phyloP scores from a whole-genome alignment of 139 green algal species.

The Coelastrella sp. region DNA sequence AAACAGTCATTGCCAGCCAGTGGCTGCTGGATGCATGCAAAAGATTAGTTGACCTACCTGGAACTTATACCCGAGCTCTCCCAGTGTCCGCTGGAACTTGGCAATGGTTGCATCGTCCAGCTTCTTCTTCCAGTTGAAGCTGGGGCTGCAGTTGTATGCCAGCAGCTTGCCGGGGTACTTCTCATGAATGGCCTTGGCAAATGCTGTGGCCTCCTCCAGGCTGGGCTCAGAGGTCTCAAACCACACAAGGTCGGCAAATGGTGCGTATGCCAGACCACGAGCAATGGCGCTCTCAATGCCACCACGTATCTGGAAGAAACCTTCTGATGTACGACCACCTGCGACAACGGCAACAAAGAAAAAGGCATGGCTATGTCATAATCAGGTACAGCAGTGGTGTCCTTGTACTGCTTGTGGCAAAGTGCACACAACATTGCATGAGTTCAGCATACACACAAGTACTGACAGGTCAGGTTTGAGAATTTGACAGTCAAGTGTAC shows the following conservation, averaged over 20 bases:
- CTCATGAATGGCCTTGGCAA: conserved; percentile 82
- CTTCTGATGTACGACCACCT: conserved; percentile 85
- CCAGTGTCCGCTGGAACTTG: conserved; percentile 84
- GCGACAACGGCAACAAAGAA: neutral
- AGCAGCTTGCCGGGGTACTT: conserved; percentile 91
- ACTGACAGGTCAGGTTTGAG: neutral
- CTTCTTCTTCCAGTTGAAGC: conserved; percentile 94
- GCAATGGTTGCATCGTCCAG: conserved; percentile 80
- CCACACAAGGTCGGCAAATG: conserved; percentile 91
- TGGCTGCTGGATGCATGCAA: neutral
- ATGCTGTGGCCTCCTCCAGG: conserved; percentile 78
- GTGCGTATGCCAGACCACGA: conserved; percentile 87
- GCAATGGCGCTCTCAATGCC: conserved; percentile 86
- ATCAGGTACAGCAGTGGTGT: neutral
- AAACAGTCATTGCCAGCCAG: too few species aligned
- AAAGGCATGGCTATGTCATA: neutral
- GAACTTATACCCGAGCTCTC: conserved; percentile 57
- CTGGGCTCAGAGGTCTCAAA: conserved; percentile 89
- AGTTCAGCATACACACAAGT: neutral
- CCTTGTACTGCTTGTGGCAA: neutral
- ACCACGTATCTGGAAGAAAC: conserved; percentile 81
- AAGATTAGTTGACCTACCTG: conserved; percentile 19
- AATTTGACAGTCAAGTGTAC: conserved; percentile 71
- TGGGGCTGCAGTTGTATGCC: conserved; percentile 94
- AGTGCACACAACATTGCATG: neutral